Evolutionary conservation across 257 asterid species (phyloP).

Genomic region (Asclepias syriaca): DNA sequence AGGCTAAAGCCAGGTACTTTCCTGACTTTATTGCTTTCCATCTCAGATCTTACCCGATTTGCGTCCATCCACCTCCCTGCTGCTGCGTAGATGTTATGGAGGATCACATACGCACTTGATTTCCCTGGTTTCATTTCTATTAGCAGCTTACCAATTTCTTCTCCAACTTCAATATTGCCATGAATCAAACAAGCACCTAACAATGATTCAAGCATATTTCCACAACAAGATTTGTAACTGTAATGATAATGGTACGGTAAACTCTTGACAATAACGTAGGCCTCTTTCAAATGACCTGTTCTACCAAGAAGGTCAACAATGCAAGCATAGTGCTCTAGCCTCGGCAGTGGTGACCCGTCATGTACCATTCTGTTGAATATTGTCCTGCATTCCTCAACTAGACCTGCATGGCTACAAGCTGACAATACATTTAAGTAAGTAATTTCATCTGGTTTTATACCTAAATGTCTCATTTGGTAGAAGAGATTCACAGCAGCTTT

Average conservation of each 20-base stretch:
- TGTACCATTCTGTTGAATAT: constrained; percentile 34
- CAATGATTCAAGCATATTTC: constrained; percentile 51
- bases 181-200: constrained; percentile 49
- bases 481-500: constrained; percentile 42
- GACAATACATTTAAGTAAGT: constrained; percentile 36
- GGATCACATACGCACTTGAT: constrained; percentile 39
- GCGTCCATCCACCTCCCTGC: constrained; percentile 49
- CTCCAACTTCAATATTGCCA: constrained; percentile 38
- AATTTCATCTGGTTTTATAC: constrained; percentile 39
- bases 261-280: constrained; percentile 30
- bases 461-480: constrained; percentile 40
- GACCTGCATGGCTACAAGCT: constrained; percentile 59
- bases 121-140: constrained; percentile 44
- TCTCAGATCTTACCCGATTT: constrained; percentile 28
- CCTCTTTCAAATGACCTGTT: constrained; percentile 47
- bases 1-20: constrained; percentile 31
- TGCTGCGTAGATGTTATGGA: constrained; percentile 51
- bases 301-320: constrained; percentile 48
- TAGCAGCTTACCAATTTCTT: constrained; percentile 35
- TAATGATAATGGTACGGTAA: constrained; percentile 41
- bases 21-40: constrained; percentile 43
- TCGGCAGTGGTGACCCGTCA: constrained; percentile 24
- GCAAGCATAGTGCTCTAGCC: constrained; percentile 53
- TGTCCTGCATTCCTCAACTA: constrained; percentile 40
- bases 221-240: constrained; percentile 17